Base-by-base conservation (phyloP, 257 asterid species). In the Solanum raphanifolium region DNA sequence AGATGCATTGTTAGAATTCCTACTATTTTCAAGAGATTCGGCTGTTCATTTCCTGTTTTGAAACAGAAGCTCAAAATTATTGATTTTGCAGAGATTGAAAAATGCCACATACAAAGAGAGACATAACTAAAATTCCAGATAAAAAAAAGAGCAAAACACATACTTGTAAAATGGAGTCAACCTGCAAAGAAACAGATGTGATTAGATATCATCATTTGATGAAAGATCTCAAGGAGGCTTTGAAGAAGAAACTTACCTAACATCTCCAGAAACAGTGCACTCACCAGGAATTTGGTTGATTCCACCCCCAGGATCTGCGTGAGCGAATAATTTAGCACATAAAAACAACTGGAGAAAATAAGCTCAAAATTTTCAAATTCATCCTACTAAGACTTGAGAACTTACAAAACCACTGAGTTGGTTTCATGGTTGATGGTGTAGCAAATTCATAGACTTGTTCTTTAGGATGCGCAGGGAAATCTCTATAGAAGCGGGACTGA, bases 381-480 rank as follows among this genome's bases (percentile, higher is more conserved):
- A 34, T 72, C 5, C 27, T 75, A 83, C n/a, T 85, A 68, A 72
- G 43, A 76, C 66, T 68, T 55, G 88, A 87, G 35, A 90, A 92
- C 98, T 91, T 93, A 97, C 99, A 97, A 91, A 90, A 90, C 98
- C 98, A 95, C 89, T 95, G 98, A 84, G 99, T 97, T 83, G 99
- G 99, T 91, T 97, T 97, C 98, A 97, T 95, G 90, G 99, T 97
- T 5, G 99, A 97, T 73, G 99, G 99, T 81, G 99, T 95, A 46
- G 98, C 99, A 90, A 94, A 97, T 84, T 94, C 98, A 88, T 97
- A 95, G 72, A 93, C 92, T 88, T 93, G 21, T 90, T 97, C 99
- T 43, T 90, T 90, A 79, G 94, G 94, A 92, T 97, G 98, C 52
- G 98, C 95, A 21, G 99, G 98, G 88, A 97, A 97, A 90, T 97